Evolutionary conservation across 2,329 filamentous ascomycete species (phyloP).

Genomic region (Colletotrichum gloeosporioides): DNA sequence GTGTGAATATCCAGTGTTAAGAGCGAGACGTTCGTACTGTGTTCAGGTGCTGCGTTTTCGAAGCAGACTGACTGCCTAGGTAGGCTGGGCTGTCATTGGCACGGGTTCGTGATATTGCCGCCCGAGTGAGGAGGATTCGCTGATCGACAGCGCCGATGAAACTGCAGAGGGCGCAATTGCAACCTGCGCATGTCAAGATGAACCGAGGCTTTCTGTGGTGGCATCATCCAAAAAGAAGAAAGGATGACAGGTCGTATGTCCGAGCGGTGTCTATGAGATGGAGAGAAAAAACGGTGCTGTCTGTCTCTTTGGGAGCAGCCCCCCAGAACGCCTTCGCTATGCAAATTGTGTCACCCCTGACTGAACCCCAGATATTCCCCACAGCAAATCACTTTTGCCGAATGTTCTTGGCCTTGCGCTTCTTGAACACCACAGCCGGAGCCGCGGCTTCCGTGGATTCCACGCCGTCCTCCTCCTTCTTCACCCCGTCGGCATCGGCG

Average conservation of each 20-base stretch:
- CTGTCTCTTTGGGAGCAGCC: not conserved
- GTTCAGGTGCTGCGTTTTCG: not conserved
- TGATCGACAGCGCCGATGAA: not conserved
- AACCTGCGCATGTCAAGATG: not conserved
- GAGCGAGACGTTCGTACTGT: not conserved
- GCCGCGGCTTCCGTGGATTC: constrained; percentile 34
- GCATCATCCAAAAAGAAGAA: not conserved
- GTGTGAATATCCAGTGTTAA: not conserved
- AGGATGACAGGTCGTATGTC: not conserved
- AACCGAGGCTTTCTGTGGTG: not conserved
- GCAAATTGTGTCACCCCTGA: not conserved
- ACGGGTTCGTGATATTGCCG: not conserved
- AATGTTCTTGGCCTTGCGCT: constrained; percentile 73
- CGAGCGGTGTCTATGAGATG: not conserved
- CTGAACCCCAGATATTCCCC: not conserved
- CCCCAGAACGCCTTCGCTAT: constrained; percentile 8
- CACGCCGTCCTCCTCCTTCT: constrained; percentile 43
- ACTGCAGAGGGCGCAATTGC: not conserved
- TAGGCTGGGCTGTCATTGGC: not conserved
- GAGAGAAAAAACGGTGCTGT: not conserved
- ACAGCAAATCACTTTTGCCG: constrained; percentile 56
- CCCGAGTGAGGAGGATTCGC: not conserved
- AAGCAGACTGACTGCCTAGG: not conserved
- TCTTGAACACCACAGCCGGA: constrained; percentile 74
- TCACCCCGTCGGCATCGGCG: constrained; percentile 31